Conservation (phyloP, 805 yeast species). For the Vanderwaltozyma polyspora region DNA sequence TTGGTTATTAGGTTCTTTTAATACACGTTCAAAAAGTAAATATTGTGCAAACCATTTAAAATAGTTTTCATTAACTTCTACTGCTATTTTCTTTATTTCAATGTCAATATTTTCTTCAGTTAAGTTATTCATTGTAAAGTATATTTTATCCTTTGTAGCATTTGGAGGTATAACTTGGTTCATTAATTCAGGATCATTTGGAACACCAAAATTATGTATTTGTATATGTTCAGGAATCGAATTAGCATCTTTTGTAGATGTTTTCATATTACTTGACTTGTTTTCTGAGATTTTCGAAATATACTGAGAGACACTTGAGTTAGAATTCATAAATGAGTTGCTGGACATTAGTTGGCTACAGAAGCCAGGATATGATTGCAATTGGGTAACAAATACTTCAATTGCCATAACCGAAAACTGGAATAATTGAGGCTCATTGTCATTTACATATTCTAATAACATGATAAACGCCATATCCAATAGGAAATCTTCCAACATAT, state of each 20-base stretch:
- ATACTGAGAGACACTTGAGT: too few species aligned
- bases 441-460: conserved; percentile 71
- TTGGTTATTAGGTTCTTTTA: conserved; percentile 84
- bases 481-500: conserved; percentile 79
- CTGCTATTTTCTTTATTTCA: conserved; percentile 52
- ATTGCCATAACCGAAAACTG: conserved; percentile 91
- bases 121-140: conserved; percentile 76
- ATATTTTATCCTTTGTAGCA: conserved; percentile 56
- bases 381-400: conserved; percentile 73
- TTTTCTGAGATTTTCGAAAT: not conserved
- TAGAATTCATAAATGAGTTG: not conserved
- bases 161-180: conserved; percentile 20
- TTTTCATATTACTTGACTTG: too few species aligned
- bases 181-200: not conserved
- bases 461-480: conserved; percentile 80
- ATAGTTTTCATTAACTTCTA: conserved; percentile 44
- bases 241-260: not conserved
- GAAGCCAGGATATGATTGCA: conserved; percentile 61
- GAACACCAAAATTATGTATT: not conserved
- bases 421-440: conserved; percentile 84
- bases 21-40: conserved; percentile 75
- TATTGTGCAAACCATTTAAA: conserved; percentile 76
- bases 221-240: not conserved
- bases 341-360: not conserved
- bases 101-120: conserved; percentile 57